Evolutionary conservation across 352 stramenopile genomes (phyloP).

Genomic region (Phytopythium montanum): DNA sequence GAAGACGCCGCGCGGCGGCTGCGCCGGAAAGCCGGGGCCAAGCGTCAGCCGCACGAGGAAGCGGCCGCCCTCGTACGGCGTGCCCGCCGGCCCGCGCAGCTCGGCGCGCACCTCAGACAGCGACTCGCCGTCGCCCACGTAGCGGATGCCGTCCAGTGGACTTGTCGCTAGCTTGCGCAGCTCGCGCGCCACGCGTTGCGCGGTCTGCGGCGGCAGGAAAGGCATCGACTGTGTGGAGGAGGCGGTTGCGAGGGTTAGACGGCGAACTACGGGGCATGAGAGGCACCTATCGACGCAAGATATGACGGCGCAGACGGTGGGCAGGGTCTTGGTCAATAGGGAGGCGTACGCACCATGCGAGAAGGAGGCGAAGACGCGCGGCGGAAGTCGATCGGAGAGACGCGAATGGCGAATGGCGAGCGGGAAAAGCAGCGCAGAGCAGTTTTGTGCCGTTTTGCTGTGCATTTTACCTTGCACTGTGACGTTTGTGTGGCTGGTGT

Average conservation of each 20-base stretch:
- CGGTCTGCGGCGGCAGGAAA: constrained; percentile 86
- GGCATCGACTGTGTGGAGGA: constrained; percentile 12
- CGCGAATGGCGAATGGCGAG: neutral
- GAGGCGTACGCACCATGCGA: neutral
- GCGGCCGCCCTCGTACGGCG: constrained; percentile 95
- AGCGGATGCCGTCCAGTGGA: constrained; percentile 91
- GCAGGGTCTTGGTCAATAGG: too few species aligned
- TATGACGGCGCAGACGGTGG: neutral
- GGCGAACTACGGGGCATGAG: too few species aligned
- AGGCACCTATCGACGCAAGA: neutral
- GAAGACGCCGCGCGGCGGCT: constrained; percentile 93
- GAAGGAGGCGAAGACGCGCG: neutral
- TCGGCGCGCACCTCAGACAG: constrained; percentile 94
- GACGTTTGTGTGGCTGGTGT: neutral
- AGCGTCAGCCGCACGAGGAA: constrained; percentile 97
- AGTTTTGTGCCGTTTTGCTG: neutral
- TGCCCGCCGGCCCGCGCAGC: constrained; percentile 95
- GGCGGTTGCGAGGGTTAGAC: neutral
- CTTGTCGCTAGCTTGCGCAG: constrained; percentile 88
- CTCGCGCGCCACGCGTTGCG: constrained; percentile 91
- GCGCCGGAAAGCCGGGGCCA: constrained; percentile 80
- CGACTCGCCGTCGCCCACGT: constrained; percentile 89
- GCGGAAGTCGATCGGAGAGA: neutral
- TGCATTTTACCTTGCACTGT: neutral
- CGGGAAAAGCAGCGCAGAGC: neutral